Evolutionary conservation across 345 rosid species (phyloP), one percentile per base, ranked within the genome.

Genomic region (Syzygium jambos): DNA sequence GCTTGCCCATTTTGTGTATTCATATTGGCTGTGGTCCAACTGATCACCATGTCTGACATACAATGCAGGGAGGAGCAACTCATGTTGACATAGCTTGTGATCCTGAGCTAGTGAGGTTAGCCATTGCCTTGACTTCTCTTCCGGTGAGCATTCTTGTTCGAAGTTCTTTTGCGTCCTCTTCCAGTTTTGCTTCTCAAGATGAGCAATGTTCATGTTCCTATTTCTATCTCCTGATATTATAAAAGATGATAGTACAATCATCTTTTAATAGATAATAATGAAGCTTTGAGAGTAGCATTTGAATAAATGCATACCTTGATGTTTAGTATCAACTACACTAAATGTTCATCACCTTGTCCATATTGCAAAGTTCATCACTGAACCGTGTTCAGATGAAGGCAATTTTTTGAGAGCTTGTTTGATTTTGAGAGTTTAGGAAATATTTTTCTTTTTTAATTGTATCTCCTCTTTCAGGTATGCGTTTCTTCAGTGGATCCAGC

Each of bases 41-140:
- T 34, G 4, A 22, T 38, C 49, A 38, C 80, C 80, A 38, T 73
- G 80, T 73, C 49, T 0, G 4, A 34, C 25, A 13, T 19, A 73
- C 38, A 73, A 34, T 78, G 55, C 90, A 93, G 94, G 96, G 96
- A 38, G 95, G 96, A 90, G 96, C 96, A 52, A 93, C 94, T 85
- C 96, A 94, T 88, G 93, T 94, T 63, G 96, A 93, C 86, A 94
- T 94, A 59, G 96, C 95, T 85, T 93, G 96, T 88, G 94, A 94
- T 85, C 94, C 94, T 1, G 95, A 92, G 84, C 87, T 94, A 54
- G 96, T 94, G 89, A 92, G 91, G 90, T 93, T 92, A 73, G 95
- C 96, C 85, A 85, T 86, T 86, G 83, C 86, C 87, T 87, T 94
- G 78, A 94, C 95, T 88, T 92, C 94, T 89, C 94, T 94, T 19